Base-by-base conservation (phyloP, 1,139 yeast genomes). In the Blastobotrys capitulatus region DNA sequence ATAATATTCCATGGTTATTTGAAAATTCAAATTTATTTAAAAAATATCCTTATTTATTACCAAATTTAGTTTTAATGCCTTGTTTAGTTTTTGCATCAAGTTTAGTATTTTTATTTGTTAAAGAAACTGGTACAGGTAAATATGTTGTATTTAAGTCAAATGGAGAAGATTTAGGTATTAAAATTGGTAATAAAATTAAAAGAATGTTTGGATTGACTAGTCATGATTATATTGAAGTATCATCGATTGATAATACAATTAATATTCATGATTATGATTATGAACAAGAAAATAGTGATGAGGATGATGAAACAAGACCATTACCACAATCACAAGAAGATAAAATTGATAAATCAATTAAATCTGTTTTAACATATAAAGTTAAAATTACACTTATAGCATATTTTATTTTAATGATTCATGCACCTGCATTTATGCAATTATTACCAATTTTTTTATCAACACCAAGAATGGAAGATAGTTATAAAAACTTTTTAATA, bases 371-470 rank as follows among this genome's bases (percentile, higher is more conserved):
- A 38, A 61, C 67, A 1, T 42, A 47, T 32, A 64, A 65, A 6
- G 66, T 63, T 31, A 50, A 48, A 26, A 54, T 60, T 22, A 62
- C 65, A 1, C 54, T 61, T 13, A 42, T 52, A 6, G 57, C 60
- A 34, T 60, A 57, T 42, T 53, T 51, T 27, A 46, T 58, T 27
- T 64, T 78, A 51, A 70, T 78, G 48, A 66, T 80, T 52, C 85
- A 80, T 58, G 63, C 71, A 20, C 72, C 80, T 9, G 72, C 79
- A 5, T 80, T 73, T 62, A 70, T 71, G 51, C 86, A 82, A 60
- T 76, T 82, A 53, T 65, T 80, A 38, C 86, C 86, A 5, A 76
- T 82, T 6, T 77, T 78, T 49, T 63, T 81, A 38, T 82, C 86
- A 0, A 73, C 80, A 8, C 73, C 76, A 25, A 67, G 75, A 41